phyloP scores from a whole-genome alignment of 768 basidiomycete genomes.

The Lactarius akahatsu region DNA sequence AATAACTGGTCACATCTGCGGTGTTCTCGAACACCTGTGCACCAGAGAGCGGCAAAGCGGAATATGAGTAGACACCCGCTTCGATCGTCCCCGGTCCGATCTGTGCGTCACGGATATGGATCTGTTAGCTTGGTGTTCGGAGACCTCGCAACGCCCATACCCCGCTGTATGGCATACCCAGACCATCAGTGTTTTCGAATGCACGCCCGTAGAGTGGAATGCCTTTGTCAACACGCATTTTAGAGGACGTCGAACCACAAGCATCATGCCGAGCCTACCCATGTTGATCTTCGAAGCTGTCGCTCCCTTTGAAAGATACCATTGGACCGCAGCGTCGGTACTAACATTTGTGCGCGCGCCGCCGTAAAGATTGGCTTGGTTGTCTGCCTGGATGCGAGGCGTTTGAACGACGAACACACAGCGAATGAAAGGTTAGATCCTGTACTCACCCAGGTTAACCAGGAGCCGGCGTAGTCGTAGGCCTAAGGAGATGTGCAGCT shows the following conservation, averaged over 20 bases:
- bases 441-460: conserved; percentile 53
- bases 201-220: conserved; percentile 81
- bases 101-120: conserved; percentile 36
- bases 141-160: conserved; percentile 38
- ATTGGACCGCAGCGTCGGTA: conserved; percentile 64
- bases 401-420: not conserved
- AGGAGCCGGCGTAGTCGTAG: conserved; percentile 77
- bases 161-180: conserved; percentile 67
- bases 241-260: conserved; percentile 1
- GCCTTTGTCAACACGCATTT: conserved; percentile 37
- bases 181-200: conserved; percentile 66
- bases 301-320: conserved; percentile 61
- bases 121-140: not conserved
- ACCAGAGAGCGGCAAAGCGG: conserved; percentile 56
- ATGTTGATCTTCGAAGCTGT: conserved; percentile 63
- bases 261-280: conserved; percentile 40
- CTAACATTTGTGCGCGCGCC: conserved; percentile 60
- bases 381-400: conserved; percentile 39
- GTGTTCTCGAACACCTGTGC: conserved; percentile 61
- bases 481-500: conserved; percentile 42
- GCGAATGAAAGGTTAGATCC: not conserved
- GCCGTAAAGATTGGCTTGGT: conserved; percentile 69
- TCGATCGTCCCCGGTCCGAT: conserved; percentile 71
- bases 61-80: conserved; percentile 77
- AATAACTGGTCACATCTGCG: conserved; percentile 71